Conservation (phyloP, 148 eudicot genomes). For the Cornus kousa region DNA sequence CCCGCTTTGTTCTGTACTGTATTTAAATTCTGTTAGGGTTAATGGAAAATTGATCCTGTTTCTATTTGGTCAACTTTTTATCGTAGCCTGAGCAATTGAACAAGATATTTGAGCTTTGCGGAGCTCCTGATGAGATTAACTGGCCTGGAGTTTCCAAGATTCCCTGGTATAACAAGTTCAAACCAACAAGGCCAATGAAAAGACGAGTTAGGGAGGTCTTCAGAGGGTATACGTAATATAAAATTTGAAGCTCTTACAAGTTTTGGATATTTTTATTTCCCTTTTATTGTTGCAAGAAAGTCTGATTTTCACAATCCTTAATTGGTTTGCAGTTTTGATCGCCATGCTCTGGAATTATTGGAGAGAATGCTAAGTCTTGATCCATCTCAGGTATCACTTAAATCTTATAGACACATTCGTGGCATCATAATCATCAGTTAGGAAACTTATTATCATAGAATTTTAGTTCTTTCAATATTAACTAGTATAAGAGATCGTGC, state of each 20-base stretch:
- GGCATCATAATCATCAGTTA: neutral
- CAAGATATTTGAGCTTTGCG: constrained; percentile 78
- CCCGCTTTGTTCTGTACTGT: neutral
- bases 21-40: neutral
- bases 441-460: neutral
- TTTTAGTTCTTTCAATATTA: too few relatives aligned
- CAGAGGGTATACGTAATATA: constrained; percentile 39
- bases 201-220: constrained; percentile 72
- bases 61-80: constrained; percentile 10
- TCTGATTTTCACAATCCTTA: constrained; percentile 4
- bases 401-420: neutral
- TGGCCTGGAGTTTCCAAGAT: constrained; percentile 85
- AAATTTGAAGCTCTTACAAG: neutral
- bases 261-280: neutral
- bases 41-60: neutral
- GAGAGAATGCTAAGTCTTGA: constrained; percentile 81
- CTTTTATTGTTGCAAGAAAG: constrained; percentile 5
- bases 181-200: constrained; percentile 61
- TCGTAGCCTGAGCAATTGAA: constrained; percentile 75
- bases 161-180: constrained; percentile 79
- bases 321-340: constrained; percentile 50
- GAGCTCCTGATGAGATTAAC: constrained; percentile 68
- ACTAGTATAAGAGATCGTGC: too few relatives aligned
- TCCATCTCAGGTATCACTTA: constrained; percentile 59
- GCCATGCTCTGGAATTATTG: constrained; percentile 76